These are phyloP conservation scores for Mycena sanguinolenta DNA, from an alignment of 768 basidiomycete genomes.

Conservation along the genomic window DNA sequence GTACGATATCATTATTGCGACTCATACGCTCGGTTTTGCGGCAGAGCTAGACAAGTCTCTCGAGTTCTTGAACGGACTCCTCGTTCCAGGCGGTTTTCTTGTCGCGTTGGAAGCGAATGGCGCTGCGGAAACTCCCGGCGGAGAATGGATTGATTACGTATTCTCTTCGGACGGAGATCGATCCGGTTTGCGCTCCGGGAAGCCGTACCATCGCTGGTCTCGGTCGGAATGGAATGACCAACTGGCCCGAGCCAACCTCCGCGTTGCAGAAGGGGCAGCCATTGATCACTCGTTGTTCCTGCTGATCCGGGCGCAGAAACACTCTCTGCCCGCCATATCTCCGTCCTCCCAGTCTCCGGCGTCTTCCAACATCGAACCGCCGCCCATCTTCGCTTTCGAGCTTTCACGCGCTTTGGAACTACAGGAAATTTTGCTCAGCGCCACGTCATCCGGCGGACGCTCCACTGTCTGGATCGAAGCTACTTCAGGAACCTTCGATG, in stretches of 20 bases:
- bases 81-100: slow-evolving; percentile 24
- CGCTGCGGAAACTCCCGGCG: slow-evolving; percentile 5
- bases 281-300: slow-evolving; percentile 3
- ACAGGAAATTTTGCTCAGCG: background rate
- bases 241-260: background rate
- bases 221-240: slow-evolving; percentile 3
- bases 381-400: background rate
- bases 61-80: slow-evolving; percentile 12
- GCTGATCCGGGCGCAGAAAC: background rate
- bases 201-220: slow-evolving; percentile 18
- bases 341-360: background rate
- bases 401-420: background rate
- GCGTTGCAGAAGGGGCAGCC: background rate
- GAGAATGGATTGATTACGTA: slow-evolving; percentile 16
- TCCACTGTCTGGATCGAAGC: background rate
- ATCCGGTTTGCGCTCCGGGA: slow-evolving; percentile 22
- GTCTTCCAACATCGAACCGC: background rate
- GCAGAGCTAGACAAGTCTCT: slow-evolving; percentile 14
- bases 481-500: background rate
- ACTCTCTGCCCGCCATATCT: background rate
- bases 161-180: slow-evolving; percentile 14
- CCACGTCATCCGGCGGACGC: background rate
- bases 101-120: slow-evolving; percentile 23
- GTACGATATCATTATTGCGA: slow-evolving; percentile 17
- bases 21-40: slow-evolving; percentile 23